These are phyloP conservation scores for Ophiognomonia clavigignenti-juglandacearum DNA, from an alignment of 2,329 filamentous ascomycete species.

Conservation along the genomic window DNA sequence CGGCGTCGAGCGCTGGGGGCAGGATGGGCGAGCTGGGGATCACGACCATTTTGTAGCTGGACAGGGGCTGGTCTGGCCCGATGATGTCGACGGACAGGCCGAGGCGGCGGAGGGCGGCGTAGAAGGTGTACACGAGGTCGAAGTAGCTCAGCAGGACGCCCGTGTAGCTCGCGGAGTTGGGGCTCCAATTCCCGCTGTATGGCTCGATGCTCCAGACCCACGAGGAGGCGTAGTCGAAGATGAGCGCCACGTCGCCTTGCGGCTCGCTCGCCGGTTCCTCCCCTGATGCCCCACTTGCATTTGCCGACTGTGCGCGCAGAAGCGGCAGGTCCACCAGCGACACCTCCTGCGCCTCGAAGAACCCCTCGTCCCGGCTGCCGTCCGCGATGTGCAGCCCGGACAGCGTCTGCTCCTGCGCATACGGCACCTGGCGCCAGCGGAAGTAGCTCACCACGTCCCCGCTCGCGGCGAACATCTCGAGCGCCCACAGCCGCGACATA, in stretches of 20 bases:
- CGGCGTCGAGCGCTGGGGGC: slow-evolving; percentile 14
- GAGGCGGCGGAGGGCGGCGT: slow-evolving; percentile 19
- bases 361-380: slow-evolving; percentile 17
- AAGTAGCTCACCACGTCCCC: slow-evolving; percentile 21
- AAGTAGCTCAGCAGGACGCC: slow-evolving; percentile 15
- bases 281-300: background rate
- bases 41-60: slow-evolving; percentile 20
- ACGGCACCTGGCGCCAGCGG: slow-evolving; percentile 21
- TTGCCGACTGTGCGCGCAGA: slow-evolving; percentile 3
- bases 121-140: slow-evolving; percentile 19
- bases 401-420: slow-evolving; percentile 21
- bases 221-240: slow-evolving; percentile 20
- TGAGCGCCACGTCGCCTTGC: slow-evolving; percentile 17
- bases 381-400: slow-evolving; percentile 19
- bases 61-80: slow-evolving; percentile 16
- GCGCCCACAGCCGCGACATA: slow-evolving; percentile 21
- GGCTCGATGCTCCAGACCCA: slow-evolving; percentile 21
- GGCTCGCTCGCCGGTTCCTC: slow-evolving; percentile 4
- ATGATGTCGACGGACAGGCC: slow-evolving; percentile 21
- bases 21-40: slow-evolving; percentile 20
- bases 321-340: slow-evolving; percentile 17
- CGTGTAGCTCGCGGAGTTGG: slow-evolving; percentile 15
- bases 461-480: slow-evolving; percentile 19
- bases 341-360: slow-evolving; percentile 15
- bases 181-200: slow-evolving; percentile 20